A percentile compares a stretch with the other conserved stretches of the same genome.
Conservation (phyloP, 441 rosid species). For the Syzygium malaccense region DNA sequence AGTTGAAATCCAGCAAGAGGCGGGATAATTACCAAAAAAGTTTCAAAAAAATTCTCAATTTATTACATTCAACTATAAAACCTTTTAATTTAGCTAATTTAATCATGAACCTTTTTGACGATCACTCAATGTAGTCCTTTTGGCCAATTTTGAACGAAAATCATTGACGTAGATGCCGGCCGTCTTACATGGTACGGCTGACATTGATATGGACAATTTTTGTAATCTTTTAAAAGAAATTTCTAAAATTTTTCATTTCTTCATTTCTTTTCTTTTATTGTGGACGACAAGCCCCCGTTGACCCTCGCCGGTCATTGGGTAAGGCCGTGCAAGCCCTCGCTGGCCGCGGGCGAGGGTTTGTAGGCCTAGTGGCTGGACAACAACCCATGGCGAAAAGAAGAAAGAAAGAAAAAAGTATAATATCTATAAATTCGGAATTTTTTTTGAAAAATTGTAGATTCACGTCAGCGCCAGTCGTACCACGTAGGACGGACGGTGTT, state of each 20-base stretch:
- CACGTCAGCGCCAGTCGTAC: accelerated
- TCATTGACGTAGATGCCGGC: accelerated
- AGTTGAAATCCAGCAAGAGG: not conserved
- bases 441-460: not conserved
- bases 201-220: not conserved
- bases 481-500: accelerated
- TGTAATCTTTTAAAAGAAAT: not conserved
- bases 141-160: accelerated
- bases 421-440: not conserved
- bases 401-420: not conserved
- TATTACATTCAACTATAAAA: no score
- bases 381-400: not conserved
- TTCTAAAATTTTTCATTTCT: no score
- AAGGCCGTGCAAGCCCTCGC: not conserved
- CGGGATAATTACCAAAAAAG: not conserved
- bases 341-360: not conserved
- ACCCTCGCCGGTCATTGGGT: not conserved
- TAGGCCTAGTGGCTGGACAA: not conserved
- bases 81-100: not conserved
- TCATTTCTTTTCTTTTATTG: no score
- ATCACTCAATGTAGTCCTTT: accelerated
- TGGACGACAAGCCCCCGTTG: not conserved
- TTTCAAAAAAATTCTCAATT: not conserved
- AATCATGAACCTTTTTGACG: not conserved
- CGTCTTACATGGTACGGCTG: not conserved